Evolutionary conservation across 805 yeast genomes (phyloP).

Genomic region (Starmerella lactis-condensi): DNA sequence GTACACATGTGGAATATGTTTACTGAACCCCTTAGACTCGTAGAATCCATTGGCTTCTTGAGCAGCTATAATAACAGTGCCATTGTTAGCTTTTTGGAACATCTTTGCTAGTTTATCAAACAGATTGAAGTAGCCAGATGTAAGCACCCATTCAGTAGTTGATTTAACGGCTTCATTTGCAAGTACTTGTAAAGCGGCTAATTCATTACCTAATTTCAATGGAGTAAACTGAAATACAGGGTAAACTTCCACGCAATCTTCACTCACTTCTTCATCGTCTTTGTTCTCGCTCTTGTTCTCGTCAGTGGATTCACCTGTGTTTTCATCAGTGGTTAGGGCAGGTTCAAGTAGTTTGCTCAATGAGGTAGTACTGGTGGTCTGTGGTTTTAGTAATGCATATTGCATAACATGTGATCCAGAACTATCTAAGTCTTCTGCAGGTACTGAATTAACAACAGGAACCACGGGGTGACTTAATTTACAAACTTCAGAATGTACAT

Average conservation of each 20-base stretch:
- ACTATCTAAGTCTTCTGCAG: not conserved
- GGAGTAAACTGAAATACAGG: slow-evolving; percentile 90
- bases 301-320: not conserved
- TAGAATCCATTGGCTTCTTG: slow-evolving; percentile 90
- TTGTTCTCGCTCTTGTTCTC: not conserved
- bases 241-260: slow-evolving; percentile 46
- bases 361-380: not conserved
- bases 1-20: slow-evolving; percentile 73
- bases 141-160: slow-evolving; percentile 47
- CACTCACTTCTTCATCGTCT: slow-evolving; percentile 9
- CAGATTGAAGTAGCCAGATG: slow-evolving; percentile 94
- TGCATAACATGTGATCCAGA: not conserved
- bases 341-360: not conserved
- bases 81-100: slow-evolving; percentile 29
- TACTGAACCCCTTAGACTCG: slow-evolving; percentile 62
- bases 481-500: slow-evolving; percentile 50
- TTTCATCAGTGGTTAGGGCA: not conserved
- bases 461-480: slow-evolving; percentile 49
- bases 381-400: not conserved
- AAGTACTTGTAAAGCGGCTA: slow-evolving; percentile 34
- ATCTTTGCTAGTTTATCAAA: slow-evolving; percentile 52
- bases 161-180: slow-evolving; percentile 1
- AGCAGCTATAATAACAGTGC: slow-evolving; percentile 68
- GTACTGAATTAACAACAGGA: slow-evolving; percentile 2
- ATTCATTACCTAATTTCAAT: slow-evolving; percentile 66